Conservation (phyloP, 2,329 filamentous ascomycete genomes). For the Colletotrichum eremochloae region DNA sequence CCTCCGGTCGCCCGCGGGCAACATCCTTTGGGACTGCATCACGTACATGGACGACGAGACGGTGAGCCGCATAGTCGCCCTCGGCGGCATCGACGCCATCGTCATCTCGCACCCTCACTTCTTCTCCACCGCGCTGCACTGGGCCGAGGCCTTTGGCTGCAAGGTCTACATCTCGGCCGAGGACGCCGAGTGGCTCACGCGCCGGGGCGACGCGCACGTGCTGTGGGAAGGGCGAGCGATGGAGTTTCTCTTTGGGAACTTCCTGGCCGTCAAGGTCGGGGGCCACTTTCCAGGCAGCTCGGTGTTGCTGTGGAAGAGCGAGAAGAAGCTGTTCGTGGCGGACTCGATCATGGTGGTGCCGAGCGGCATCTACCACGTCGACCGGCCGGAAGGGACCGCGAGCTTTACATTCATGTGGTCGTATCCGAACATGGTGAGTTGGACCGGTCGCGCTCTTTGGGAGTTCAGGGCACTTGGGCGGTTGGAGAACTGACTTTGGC, state of each 20-base stretch:
- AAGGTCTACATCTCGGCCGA: conserved; percentile 77
- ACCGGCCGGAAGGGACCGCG: conserved; percentile 34
- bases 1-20: conserved; percentile 73
- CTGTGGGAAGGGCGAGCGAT: conserved; percentile 62
- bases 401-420: conserved; percentile 42
- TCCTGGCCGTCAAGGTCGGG: conserved; percentile 76
- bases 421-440: conserved; percentile 41
- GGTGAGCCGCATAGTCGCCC: conserved; percentile 64
- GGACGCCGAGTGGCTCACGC: conserved; percentile 74
- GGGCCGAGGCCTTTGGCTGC: conserved; percentile 77
- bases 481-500: neutral
- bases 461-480: too few species aligned
- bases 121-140: conserved; percentile 81
- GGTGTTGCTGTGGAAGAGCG: conserved; percentile 69
- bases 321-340: conserved; percentile 75
- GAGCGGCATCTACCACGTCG: conserved; percentile 55
- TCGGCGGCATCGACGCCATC: conserved; percentile 79
- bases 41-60: conserved; percentile 77
- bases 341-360: conserved; percentile 83
- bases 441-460: too few species aligned
- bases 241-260: conserved; percentile 59
- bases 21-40: conserved; percentile 85
- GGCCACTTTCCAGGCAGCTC: conserved; percentile 85
- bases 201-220: conserved; percentile 58
- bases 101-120: conserved; percentile 87